Evolutionary conservation across 306 rosid species (phyloP), one percentile per base, ranked within the genome.

Genomic region (Vigna radiata): DNA sequence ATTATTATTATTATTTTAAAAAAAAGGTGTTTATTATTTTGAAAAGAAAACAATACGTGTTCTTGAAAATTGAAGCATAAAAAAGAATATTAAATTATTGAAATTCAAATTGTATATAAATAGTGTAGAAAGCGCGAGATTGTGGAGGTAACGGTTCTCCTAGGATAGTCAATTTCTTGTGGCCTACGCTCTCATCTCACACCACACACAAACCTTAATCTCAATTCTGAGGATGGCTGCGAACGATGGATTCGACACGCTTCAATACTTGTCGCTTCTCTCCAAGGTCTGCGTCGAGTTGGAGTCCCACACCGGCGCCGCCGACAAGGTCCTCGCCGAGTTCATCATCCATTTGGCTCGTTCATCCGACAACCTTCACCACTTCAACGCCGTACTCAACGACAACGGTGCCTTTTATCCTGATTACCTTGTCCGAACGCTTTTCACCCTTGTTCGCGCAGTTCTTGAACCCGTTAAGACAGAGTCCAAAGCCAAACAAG

Each of bases 251-350:
- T 76, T 90, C 78, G 83, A 88, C 84, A 84, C 88, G 87, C 87
- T 94, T 1, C 93, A 89, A 48, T 89, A 88, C 81, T 77, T 90
- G 19, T 91, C 96, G 1, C 89, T 90, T 13, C 91, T 94, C 29
- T 94, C 97, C 19, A 86, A 88, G 81, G 94, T 94, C 1, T 89
- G 96, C 71, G 75, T 91, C 0, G 98, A 88, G 73, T 87, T 94
- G 15, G 97, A 94, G 62, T 80, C 86, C 15, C 93, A 94, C 83
- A 69, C 87, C 16, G 97, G 98, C 21, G 64, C 82, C 54, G 89
- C 90, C 17, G 96, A 94, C 77, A 89, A 88, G 68, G 89, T 87
- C 1, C 82, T 90, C 2, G 97, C 96, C 0, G 96, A 94, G 85
- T 91, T 89, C 79, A 89, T 94, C 1, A 88, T 89, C 3, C 93